Evolutionary conservation across 495 filamentous ascomycete genomes (phyloP), one percentile per base, ranked within the genome.

Genomic region (Symbiotaphrina buchneri): DNA sequence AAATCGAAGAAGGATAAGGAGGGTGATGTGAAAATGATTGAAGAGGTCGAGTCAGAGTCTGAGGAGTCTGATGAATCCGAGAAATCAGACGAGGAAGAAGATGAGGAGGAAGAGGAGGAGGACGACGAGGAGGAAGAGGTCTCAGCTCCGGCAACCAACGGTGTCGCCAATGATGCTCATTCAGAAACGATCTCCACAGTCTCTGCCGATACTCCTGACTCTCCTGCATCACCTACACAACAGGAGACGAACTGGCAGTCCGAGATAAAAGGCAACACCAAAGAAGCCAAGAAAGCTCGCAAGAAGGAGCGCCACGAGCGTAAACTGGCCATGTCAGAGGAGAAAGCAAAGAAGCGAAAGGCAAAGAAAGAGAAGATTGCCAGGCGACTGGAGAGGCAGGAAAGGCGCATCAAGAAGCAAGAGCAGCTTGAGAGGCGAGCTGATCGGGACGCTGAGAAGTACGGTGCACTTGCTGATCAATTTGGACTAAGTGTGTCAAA

Each of bases 401-500:
- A 52, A 30, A 54, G 56, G 42, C 47, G 47, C 35, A 47, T 52
- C 34, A 47, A 48, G 41, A 62, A 60, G 38, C 55, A 49, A 21
- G 54, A 51, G 6, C 55, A 60, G 46, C 42, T 44, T 11, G 47
- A 48, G 26, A n/a, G n/a, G n/a, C n/a, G n/a, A n/a, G 28, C 46
- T 43, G 59, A 59, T 44, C 44, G 53, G 34, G 58, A 63, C n/a
- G 51, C 59, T 11, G 51, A 54, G 18, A 61, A 68, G 17, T 56
- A 64, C 29, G 58, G 58, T 38, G 59, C 55, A 35, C 34, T 64
- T 35, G 72, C 73, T 16, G 64, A 56, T 27, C 56, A 63, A 46
- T 65, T 68, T 11, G 72, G 73, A 30, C 54, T 77, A 28, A 64
- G 65, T 11, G 56, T 76, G n/a, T 61, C 59, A 46, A 65, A 72